A percentile compares a stretch with the other conserved stretches of the same genome.
These are phyloP conservation scores for Xylariaceae sp. DNA, from an alignment of 2,329 filamentous ascomycete genomes.

Conservation along the genomic window DNA sequence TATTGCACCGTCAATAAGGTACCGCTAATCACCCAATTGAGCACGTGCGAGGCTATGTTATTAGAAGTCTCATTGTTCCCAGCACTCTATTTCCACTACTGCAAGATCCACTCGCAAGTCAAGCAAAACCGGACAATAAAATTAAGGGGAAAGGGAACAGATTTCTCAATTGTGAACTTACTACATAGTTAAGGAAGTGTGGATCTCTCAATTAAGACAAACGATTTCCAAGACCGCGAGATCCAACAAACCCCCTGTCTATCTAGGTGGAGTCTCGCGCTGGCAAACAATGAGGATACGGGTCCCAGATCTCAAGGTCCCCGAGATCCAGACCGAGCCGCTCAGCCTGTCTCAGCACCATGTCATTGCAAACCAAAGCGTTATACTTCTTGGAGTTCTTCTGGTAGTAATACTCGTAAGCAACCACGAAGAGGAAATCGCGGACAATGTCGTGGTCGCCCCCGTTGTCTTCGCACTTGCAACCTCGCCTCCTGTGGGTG, in stretches of 20 bases:
- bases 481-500: background rate
- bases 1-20: no score
- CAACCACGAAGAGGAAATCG: background rate
- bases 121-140: background rate
- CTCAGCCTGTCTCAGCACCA: background rate
- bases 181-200: no score
- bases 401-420: background rate
- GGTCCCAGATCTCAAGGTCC: background rate
- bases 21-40: no score
- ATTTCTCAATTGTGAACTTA: no score
- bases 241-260: background rate
- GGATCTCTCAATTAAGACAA: no score
- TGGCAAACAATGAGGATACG: background rate
- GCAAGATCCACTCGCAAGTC: background rate
- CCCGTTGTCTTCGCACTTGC: background rate
- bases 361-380: background rate
- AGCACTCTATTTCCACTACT: no score
- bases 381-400: background rate
- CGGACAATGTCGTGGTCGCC: background rate
- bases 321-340: background rate
- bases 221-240: no score
- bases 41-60: no score
- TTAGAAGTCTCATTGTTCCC: no score
- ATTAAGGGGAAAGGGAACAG: no score
- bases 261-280: background rate